phyloP scores from a whole-genome alignment of 805 yeast genomes.

The Kregervanrija delftensis region DNA sequence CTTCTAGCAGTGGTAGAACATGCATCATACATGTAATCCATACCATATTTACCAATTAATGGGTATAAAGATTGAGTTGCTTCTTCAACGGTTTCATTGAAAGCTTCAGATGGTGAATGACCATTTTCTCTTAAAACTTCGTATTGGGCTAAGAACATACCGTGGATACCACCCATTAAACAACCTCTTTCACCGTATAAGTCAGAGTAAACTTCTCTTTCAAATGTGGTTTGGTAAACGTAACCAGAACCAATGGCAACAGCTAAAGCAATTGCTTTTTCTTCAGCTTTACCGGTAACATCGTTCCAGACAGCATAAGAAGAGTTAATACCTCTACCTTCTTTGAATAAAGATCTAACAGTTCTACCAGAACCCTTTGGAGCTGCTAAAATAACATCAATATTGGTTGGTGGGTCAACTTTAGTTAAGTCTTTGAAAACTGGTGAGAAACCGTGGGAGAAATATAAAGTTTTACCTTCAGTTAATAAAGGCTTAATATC shows the following conservation, averaged over 20 bases:
- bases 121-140: conserved; percentile 99
- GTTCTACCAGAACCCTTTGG: conserved; percentile 99
- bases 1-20: conserved; percentile 99
- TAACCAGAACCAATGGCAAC: conserved; percentile 99
- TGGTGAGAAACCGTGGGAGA: conserved; percentile 99
- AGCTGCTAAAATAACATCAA: conserved; percentile 97
- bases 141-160: conserved; percentile 99
- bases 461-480: conserved; percentile 96
- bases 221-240: conserved; percentile 99
- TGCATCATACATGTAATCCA: conserved; percentile 99
- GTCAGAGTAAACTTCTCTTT: conserved; percentile 98
- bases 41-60: conserved; percentile 97
- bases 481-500: conserved; percentile 84
- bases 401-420: conserved; percentile 90
- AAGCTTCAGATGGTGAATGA: conserved; percentile 99
- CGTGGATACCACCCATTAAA: conserved; percentile 99
- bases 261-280: conserved; percentile 96
- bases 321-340: conserved; percentile 99
- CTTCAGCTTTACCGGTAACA: conserved; percentile 98
- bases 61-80: conserved; percentile 99
- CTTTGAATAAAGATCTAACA: conserved; percentile 98
- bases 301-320: conserved; percentile 99
- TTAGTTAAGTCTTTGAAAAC: conserved; percentile 96
- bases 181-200: conserved; percentile 99
- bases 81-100: conserved; percentile 99